These are phyloP conservation scores for Lyophyllum decastes DNA, from an alignment of 768 basidiomycete genomes.

Conservation along the genomic window DNA sequence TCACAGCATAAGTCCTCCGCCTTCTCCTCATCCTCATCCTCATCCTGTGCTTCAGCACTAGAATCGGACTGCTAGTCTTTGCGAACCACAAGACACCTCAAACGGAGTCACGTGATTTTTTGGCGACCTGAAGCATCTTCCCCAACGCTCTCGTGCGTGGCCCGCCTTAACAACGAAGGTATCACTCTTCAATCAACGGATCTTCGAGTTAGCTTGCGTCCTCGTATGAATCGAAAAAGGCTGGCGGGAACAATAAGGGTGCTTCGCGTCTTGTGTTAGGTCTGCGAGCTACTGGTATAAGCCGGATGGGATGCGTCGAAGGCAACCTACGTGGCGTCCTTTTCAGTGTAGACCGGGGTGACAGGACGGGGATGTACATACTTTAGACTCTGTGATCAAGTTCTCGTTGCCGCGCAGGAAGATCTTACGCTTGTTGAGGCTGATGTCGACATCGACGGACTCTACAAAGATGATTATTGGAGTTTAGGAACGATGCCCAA, in stretches of 20 bases:
- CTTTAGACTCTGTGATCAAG: conserved; percentile 78
- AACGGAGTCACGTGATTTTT: too few species aligned
- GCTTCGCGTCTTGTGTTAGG: conserved; percentile 21
- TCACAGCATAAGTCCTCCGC: too few species aligned
- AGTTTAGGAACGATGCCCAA: background rate
- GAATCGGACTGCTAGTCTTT: too few species aligned
- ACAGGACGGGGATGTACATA: conserved; percentile 26
- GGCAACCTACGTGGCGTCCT: conserved; percentile 46
- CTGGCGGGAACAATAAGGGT: conserved; percentile 14
- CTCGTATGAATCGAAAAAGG: conserved; percentile 5
- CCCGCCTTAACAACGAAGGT: too few species aligned
- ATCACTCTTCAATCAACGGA: too few species aligned
- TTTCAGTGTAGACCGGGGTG: background rate
- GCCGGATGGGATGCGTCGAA: conserved; percentile 69
- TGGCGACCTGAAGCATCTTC: too few species aligned
- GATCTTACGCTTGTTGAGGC: conserved; percentile 94
- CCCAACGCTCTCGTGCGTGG: too few species aligned
- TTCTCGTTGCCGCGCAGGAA: conserved; percentile 86
- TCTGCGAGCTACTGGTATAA: conserved; percentile 46
- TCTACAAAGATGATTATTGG: conserved; percentile 39
- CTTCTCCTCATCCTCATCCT: too few species aligned
- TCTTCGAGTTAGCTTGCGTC: too few species aligned
- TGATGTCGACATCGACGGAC: conserved; percentile 89
- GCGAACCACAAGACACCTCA: too few species aligned
- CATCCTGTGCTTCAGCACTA: too few species aligned